Conservation (phyloP, 2,329 filamentous ascomycete species). For the Aspergillus uvarum region DNA sequence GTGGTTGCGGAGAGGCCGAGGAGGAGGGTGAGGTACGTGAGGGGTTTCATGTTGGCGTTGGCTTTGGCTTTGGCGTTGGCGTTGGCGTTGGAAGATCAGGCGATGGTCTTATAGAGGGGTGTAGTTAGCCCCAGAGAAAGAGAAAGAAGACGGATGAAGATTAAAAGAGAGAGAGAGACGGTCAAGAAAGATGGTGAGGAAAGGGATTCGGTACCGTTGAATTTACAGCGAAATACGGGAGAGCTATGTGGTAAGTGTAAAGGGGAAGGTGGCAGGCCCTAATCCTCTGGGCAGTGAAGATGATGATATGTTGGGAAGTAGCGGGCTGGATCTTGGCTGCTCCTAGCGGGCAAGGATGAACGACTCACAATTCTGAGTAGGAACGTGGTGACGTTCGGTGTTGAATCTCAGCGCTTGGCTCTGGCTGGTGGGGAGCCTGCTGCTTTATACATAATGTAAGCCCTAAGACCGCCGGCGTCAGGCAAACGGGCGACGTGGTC, state of each 20-base stretch:
- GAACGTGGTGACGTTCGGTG: background rate
- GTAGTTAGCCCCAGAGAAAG: conserved; percentile 12
- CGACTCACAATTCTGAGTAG: no score
- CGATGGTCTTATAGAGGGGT: conserved; percentile 10
- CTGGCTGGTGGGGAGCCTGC: conserved; percentile 8
- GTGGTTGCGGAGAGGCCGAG: conserved; percentile 23
- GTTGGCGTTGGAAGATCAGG: background rate
- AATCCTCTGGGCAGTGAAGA: conserved; percentile 9
- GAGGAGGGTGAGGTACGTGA: conserved; percentile 22
- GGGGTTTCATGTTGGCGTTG: conserved; percentile 20
- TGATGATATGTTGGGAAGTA: conserved; percentile 10
- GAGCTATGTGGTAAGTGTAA: conserved; percentile 10
- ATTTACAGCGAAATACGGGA: conserved; percentile 14
- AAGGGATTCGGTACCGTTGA: conserved; percentile 12
- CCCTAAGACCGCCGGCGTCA: background rate
- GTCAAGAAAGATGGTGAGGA: conserved; percentile 13
- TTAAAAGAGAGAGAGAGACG: conserved; percentile 10
- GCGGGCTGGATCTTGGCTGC: conserved; percentile 11
- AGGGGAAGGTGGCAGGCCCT: conserved; percentile 8
- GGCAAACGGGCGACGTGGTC: conserved; percentile 16
- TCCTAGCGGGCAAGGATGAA: conserved; percentile 5
- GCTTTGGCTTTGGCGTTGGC: background rate
- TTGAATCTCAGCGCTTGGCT: conserved; percentile 9
- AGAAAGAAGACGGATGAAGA: background rate
- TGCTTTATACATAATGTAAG: conserved; percentile 12